phyloP scores from a whole-genome alignment of 2,329 filamentous ascomycete species.

The Penicillium expansum region DNA sequence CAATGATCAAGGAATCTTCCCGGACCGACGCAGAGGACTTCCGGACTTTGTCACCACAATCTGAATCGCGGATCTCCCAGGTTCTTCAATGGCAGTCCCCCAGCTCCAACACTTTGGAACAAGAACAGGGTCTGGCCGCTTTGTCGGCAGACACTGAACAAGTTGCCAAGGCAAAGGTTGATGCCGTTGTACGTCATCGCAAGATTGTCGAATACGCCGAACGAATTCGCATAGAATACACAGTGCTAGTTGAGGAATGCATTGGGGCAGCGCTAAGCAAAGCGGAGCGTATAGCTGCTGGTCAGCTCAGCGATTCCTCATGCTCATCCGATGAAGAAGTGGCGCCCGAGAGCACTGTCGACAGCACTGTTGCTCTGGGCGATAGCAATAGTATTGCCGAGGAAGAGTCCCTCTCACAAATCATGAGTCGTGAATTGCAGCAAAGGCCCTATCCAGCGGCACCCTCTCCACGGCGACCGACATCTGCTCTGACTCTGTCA shows the following conservation, averaged over 20 bases:
- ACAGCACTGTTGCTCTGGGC: background rate
- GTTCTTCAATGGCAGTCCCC: constrained; percentile 97
- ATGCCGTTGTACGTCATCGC: constrained; percentile 86
- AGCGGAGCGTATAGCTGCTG: constrained; percentile 81
- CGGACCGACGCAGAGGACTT: constrained; percentile 68
- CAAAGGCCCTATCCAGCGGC: constrained; percentile 7
- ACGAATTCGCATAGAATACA: constrained; percentile 90
- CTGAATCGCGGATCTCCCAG: constrained; percentile 89
- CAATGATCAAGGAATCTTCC: constrained; percentile 78
- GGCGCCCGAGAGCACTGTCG: constrained; percentile 36
- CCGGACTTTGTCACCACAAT: constrained; percentile 90
- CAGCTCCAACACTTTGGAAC: constrained; percentile 83
- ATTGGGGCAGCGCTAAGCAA: constrained; percentile 90
- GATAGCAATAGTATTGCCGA: constrained; percentile 8
- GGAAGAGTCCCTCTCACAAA: constrained; percentile 11
- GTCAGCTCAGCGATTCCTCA: constrained; percentile 75
- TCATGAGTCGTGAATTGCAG: constrained; percentile 12
- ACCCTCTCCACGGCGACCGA: constrained; percentile 22
- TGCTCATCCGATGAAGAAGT: constrained; percentile 58
- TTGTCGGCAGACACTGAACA: constrained; percentile 89
- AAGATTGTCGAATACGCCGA: constrained; percentile 95
- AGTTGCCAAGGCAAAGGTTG: constrained; percentile 81
- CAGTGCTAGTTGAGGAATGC: constrained; percentile 89
- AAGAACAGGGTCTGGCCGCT: constrained; percentile 83
- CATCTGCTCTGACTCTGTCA: constrained; percentile 56